Evolutionary conservation across 2,329 filamentous ascomycete species (phyloP), one percentile per base, ranked within the genome.

Genomic region (Calycina marina): DNA sequence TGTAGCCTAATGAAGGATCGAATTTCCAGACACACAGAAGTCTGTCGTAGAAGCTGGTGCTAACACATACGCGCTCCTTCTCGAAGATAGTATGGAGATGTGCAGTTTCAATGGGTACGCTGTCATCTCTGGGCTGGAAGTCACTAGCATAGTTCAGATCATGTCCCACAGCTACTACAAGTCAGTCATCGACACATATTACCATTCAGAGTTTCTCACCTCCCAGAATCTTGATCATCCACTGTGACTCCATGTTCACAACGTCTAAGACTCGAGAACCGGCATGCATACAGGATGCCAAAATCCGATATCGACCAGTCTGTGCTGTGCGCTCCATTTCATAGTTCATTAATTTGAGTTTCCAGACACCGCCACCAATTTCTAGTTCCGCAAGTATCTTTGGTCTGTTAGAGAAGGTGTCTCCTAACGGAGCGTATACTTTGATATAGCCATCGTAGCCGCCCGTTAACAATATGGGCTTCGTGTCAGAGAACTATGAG

Each of bases 91-190:
- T n/a, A n/a, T n/a, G n/a, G n/a, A n/a, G n/a, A n/a, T n/a, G n/a
- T n/a, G n/a, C n/a, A n/a, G n/a, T n/a, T n/a, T n/a, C n/a, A n/a
- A n/a, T n/a, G n/a, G n/a, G n/a, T n/a, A n/a, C n/a, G n/a, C 48
- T 29, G 30, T 12, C 18, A 17, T 14, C 25, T 5, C 8, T 47
- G 2, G 64, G 64, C 42, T 69, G 63, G 37, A 73, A 69, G 55
- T 86, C 85, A 45, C 79, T 82, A 5, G 78, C 86, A 53, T 96
- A 96, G 48, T 93, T 93, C 83, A 96, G 64, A 51, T 94, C 85
- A 50, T 88, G 81, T 44, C 83, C 78, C 47, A 93, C 93, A 31
- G 65, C 69, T 0, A 68, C 20, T 12, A 41, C 40, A 22, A 14
- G 12, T 13, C 25, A 32, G 22, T 20, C 31, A 25, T 39, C 28